Base-by-base conservation (phyloP, 768 basidiomycete species). In the Amanita exitialis region DNA sequence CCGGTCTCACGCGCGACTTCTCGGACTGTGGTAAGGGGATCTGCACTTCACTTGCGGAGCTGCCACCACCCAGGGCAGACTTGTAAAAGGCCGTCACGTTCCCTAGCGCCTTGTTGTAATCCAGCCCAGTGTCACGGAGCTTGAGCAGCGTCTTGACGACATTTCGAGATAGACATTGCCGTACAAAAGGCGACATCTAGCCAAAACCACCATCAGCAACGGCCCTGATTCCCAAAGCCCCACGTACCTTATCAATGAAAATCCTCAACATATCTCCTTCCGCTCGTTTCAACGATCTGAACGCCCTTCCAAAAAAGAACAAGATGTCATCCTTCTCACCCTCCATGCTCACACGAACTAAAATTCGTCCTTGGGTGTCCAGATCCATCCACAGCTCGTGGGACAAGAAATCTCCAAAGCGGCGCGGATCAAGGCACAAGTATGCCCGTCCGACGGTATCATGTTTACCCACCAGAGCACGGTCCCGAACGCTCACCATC, bases 261-360 rank as follows among this genome's bases (percentile, higher is more conserved):
- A 88, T 88, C 9, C 94, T 77, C 48, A 93, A 79, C 95, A 99
- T 97, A 60, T 99, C 95, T 20, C 78, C 82, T 62, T 98, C 92
- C 0, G 92, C 90, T 28, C 93, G 74, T 68, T 97, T 97, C 57
- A 99, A 64, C 35, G 84, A 90, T 42, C 95, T 76, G 76, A 99
- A 99, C 3, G 86, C 95, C 28, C 93, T 78, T 23, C 96, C 96
- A 60, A 98, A 99, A 73, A 88, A 94, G 72, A 96, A 99, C 58
- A 89, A 89, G 6, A 92, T 90, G 63, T 99, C 96, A 59, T 96
- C 93, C 67, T 95, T 93, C 75, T 98, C 96, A 48, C 94, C 93
- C 62, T 99, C 96, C 93, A 98, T 96, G 62, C 91, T 94, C 52
- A 98, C 78, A 16, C 96, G 79, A 28, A 96, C 71, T 34, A 96